These are phyloP conservation scores for Dendrobium huoshanense DNA, from an alignment of 106 monocot species.

Conservation along the genomic window DNA sequence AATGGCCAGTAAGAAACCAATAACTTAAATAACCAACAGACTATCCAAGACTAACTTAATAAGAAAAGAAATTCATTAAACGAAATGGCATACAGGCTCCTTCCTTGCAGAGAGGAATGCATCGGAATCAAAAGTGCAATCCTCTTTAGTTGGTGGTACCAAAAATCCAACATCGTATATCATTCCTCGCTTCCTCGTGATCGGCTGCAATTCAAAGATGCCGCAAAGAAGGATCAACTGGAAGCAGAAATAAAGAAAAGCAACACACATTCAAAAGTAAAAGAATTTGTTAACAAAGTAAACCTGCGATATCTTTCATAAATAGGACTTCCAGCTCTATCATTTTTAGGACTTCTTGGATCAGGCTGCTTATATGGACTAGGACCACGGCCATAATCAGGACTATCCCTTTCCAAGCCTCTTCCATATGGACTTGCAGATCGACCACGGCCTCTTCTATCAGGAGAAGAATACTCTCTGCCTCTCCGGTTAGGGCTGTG, in stretches of 20 bases:
- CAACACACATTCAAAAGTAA: background rate
- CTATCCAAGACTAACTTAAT: background rate
- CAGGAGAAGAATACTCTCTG: conserved; percentile 47
- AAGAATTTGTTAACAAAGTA: background rate
- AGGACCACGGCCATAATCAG: conserved; percentile 74
- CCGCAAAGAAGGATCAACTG: background rate
- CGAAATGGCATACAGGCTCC: no score
- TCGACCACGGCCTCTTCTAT: conserved; percentile 39
- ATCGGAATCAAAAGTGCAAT: background rate
- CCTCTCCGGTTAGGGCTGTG: conserved; percentile 67
- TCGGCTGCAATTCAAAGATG: background rate
- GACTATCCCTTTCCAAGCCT: conserved; percentile 73
- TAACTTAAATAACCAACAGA: background rate
- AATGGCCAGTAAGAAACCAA: background rate
- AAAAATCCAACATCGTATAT: background rate
- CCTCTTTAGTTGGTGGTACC: background rate
- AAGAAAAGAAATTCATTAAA: background rate
- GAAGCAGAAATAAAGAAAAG: background rate
- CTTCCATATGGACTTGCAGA: conserved; percentile 79
- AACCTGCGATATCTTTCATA: conserved; percentile 27
- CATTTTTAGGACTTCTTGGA: conserved; percentile 43
- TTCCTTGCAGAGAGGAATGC: background rate
- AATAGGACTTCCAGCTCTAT: conserved; percentile 44
- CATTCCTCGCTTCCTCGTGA: conserved; percentile 1
- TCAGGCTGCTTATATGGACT: conserved; percentile 40